A percentile compares a stretch with the other conserved stretches of the same genome.
Conservation (phyloP, 2,329 filamentous ascomycete genomes). For the Pestalotiopsis sp. region DNA sequence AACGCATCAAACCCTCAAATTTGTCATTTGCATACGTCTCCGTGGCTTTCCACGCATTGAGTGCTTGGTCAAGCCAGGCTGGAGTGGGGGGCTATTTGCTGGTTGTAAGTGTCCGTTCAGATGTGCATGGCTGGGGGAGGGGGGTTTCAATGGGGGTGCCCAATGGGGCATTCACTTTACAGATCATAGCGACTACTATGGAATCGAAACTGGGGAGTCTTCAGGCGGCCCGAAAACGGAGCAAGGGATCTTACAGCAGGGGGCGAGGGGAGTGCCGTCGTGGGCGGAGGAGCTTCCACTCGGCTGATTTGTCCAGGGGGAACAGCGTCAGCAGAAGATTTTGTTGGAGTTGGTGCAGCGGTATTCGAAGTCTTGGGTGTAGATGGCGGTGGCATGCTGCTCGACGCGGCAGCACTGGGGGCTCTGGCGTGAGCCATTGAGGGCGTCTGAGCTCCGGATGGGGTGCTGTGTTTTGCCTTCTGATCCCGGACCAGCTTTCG, state of each 20-base stretch:
- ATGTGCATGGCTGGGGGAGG: too few species aligned
- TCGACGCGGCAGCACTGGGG: slow-evolving; percentile 39
- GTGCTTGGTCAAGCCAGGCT: slow-evolving; percentile 76
- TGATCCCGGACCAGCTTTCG: slow-evolving; percentile 62
- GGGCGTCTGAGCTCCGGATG: slow-evolving; percentile 43
- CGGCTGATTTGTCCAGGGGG: slow-evolving; percentile 62
- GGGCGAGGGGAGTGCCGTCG: slow-evolving; percentile 54
- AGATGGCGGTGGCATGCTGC: slow-evolving; percentile 33
- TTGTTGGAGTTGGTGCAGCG: slow-evolving; percentile 18
- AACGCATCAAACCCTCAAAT: slow-evolving; percentile 91
- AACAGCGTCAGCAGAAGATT: slow-evolving; percentile 27
- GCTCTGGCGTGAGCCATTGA: slow-evolving; percentile 48
- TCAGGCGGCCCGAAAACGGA: slow-evolving; percentile 15
- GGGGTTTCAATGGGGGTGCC: not conserved
- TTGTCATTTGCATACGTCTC: slow-evolving; percentile 71
- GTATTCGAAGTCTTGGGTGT: slow-evolving; percentile 28
- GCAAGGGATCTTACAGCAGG: slow-evolving; percentile 56
- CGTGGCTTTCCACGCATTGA: slow-evolving; percentile 67
- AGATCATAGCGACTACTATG: slow-evolving; percentile 32
- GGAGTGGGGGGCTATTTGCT: slow-evolving; percentile 72
- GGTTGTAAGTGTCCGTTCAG: slow-evolving; percentile 21
- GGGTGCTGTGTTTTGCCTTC: slow-evolving; percentile 39
- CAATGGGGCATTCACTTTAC: slow-evolving; percentile 13
- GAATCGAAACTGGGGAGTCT: slow-evolving; percentile 29
- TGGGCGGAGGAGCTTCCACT: slow-evolving; percentile 65